Conservation (phyloP, 306 rosid species). For the Lagenaria siceraria region DNA sequence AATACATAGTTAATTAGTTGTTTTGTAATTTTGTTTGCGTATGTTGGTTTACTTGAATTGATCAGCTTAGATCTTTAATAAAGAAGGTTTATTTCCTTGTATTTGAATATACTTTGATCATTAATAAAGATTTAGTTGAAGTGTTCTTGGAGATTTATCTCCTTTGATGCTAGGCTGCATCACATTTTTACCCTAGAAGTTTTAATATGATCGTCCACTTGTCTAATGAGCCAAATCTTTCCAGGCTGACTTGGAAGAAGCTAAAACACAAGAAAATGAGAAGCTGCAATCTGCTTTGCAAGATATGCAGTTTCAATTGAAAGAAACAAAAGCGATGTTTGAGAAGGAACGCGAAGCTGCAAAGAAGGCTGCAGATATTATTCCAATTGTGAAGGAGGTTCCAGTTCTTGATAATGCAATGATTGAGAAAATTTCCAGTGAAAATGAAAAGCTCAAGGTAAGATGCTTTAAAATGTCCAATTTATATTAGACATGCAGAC, state of each 20-base stretch:
- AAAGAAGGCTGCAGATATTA: slow-evolving; percentile 53
- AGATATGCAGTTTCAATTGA: slow-evolving; percentile 71
- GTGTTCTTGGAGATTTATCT: neutral
- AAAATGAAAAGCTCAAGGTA: slow-evolving; percentile 98
- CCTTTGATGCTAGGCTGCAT: neutral
- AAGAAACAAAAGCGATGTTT: slow-evolving; percentile 58
- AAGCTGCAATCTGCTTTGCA: slow-evolving; percentile 77
- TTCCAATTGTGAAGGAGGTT: slow-evolving; percentile 76
- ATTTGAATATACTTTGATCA: neutral
- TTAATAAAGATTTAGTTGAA: neutral
- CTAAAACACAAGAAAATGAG: slow-evolving; percentile 80
- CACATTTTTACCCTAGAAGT: neutral
- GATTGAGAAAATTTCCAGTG: slow-evolving; percentile 64
- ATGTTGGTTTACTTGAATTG: too few species aligned
- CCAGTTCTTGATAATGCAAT: slow-evolving; percentile 76
- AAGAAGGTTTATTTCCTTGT: neutral
- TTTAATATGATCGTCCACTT: neutral
- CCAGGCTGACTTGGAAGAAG: slow-evolving; percentile 81
- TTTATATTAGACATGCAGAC: neutral
- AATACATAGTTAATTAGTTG: neutral
- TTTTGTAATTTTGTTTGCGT: too few species aligned
- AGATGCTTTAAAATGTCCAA: neutral
- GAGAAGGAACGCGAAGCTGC: slow-evolving; percentile 66
- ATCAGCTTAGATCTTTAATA: too few species aligned
- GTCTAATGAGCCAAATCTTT: slow-evolving; percentile 14